phyloP scores from a whole-genome alignment of 805 yeast species.

The Helenozyma rhizophorensis region DNA sequence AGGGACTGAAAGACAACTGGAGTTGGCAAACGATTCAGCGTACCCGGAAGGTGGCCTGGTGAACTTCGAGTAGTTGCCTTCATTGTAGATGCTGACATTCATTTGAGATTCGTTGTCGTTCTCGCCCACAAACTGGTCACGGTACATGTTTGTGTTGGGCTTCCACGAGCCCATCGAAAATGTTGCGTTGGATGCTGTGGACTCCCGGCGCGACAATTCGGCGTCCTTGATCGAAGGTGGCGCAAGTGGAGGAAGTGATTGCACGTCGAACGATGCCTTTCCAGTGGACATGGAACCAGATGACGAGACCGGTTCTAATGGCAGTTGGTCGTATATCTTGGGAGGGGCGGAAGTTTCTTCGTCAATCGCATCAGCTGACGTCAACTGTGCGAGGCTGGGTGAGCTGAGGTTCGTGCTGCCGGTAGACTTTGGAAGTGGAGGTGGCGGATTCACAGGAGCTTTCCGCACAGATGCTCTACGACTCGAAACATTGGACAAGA shows the following conservation, averaged over 20 bases:
- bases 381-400: not conserved
- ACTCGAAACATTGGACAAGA: constrained; percentile 5
- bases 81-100: constrained; percentile 11
- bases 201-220: constrained; percentile 25
- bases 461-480: constrained; percentile 28
- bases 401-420: not conserved
- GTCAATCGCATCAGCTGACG: not conserved
- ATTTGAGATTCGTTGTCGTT: constrained; percentile 35
- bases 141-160: constrained; percentile 49
- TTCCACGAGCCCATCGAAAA: constrained; percentile 54
- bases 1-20: constrained; percentile 28
- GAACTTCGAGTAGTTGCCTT: constrained; percentile 29
- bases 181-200: constrained; percentile 27
- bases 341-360: not conserved
- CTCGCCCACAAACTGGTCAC: constrained; percentile 46
- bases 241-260: not conserved
- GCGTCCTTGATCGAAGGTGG: not conserved
- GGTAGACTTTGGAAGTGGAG: too few species aligned
- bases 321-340: constrained; percentile 2
- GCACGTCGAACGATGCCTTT: constrained; percentile 18
- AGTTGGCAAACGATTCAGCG: constrained; percentile 12
- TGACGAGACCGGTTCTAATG: constrained; percentile 20
- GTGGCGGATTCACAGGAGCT: too few species aligned
- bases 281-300: constrained; percentile 30
- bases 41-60: constrained; percentile 22